Conservation (phyloP, 164 flowering plant genomes). For the Liquidambar formosana region DNA sequence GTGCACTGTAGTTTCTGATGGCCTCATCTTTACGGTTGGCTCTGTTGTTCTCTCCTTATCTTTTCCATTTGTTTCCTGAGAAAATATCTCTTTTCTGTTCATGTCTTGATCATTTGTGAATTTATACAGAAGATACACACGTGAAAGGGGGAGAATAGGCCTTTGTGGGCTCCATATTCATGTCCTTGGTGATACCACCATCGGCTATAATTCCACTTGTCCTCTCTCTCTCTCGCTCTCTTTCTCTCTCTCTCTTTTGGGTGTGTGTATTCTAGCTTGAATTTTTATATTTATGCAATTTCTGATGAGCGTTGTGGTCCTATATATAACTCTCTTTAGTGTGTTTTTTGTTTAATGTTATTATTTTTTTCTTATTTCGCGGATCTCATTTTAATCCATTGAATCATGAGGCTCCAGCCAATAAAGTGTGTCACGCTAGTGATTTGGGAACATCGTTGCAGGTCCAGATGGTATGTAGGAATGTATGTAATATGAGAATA, state of each 20-base stretch:
- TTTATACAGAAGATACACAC: slow-evolving; percentile 61
- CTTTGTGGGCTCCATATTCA: slow-evolving; percentile 91
- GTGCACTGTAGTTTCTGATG: no score
- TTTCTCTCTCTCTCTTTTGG: not conserved
- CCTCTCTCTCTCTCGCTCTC: slow-evolving; percentile 3
- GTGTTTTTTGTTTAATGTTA: not conserved
- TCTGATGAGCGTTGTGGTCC: no score
- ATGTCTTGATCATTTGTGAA: not conserved
- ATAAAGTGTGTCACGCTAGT: slow-evolving; percentile 76
- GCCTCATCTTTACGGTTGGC: no score
- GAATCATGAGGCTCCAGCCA: slow-evolving; percentile 80
- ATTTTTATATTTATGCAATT: no score
- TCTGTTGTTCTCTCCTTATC: no score
- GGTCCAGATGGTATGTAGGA: slow-evolving; percentile 73
- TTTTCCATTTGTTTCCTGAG: no score
- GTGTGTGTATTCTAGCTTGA: no score
- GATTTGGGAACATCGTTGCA: slow-evolving; percentile 85
- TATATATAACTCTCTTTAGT: not conserved
- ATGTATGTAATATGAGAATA: not conserved
- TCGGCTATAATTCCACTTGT: slow-evolving; percentile 94
- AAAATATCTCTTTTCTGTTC: no score
- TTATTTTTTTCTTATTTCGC: no score
- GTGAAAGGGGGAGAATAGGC: slow-evolving; percentile 72
- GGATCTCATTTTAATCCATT: slow-evolving; percentile 91
- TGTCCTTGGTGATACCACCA: slow-evolving; percentile 89